Conservation (phyloP, 2,329 filamentous ascomycete genomes). For the Nigrospora oryzae region DNA sequence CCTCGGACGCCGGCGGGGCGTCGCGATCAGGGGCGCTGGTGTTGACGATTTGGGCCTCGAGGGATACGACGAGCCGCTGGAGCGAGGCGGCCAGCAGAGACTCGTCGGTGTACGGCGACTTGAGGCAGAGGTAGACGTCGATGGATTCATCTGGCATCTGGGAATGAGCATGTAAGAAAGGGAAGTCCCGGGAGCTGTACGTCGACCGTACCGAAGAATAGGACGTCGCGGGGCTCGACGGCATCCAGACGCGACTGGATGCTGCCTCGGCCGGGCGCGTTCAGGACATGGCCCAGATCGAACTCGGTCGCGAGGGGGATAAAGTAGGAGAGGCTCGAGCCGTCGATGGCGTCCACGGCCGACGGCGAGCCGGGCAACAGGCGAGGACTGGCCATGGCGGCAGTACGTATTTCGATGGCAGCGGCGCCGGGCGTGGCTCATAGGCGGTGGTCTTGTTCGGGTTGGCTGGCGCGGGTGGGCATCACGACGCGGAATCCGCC, state of each 20-base stretch:
- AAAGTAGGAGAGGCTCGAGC: slow-evolving; percentile 51
- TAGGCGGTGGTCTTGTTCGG: too few relatives aligned
- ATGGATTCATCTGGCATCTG: slow-evolving; percentile 63
- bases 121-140: slow-evolving; percentile 59
- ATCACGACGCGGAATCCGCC: too few relatives aligned
- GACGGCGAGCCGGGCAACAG: background rate
- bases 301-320: slow-evolving; percentile 49
- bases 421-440: too few relatives aligned
- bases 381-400: too few relatives aligned
- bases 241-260: slow-evolving; percentile 41
- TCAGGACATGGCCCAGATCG: slow-evolving; percentile 43
- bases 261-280: slow-evolving; percentile 28
- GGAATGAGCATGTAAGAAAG: slow-evolving; percentile 36
- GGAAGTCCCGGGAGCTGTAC: slow-evolving; percentile 15
- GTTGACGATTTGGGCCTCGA: slow-evolving; percentile 61
- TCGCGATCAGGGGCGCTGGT: slow-evolving; percentile 39
- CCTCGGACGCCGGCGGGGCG: slow-evolving; percentile 41
- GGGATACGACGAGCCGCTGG: slow-evolving; percentile 51
- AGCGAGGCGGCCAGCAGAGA: slow-evolving; percentile 49
- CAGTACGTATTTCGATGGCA: too few relatives aligned
- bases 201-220: slow-evolving; percentile 61
- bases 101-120: slow-evolving; percentile 52
- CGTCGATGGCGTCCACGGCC: slow-evolving; percentile 42
- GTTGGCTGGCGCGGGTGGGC: too few relatives aligned
- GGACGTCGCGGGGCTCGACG: slow-evolving; percentile 51